A percentile compares a stretch with the other conserved stretches of the same genome.
Conservation (phyloP, 805 yeast genomes). For the Komagataella phaffii region DNA sequence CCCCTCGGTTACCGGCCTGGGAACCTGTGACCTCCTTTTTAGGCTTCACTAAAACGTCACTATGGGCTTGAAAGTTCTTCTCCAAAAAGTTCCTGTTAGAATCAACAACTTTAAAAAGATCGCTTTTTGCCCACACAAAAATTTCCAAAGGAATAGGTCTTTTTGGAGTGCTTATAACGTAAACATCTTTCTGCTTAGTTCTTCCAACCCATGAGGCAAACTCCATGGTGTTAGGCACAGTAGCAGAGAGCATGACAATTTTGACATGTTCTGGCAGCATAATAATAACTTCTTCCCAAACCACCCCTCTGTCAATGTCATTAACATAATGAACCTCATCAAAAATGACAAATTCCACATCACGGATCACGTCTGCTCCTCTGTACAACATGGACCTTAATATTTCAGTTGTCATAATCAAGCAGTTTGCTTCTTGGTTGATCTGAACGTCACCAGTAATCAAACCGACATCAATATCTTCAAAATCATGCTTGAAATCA, state of each 20-base stretch:
- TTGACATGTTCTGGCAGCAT: constrained; percentile 96
- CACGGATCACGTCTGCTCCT: constrained; percentile 93
- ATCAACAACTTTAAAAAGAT: constrained; percentile 61
- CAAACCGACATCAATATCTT: constrained; percentile 79
- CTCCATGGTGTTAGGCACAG: constrained; percentile 96
- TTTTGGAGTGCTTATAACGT: constrained; percentile 91
- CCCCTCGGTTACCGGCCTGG: constrained; percentile 21
- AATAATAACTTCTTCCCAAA: constrained; percentile 98
- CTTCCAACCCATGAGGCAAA: constrained; percentile 99
- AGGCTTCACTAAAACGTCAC: constrained; percentile 32
- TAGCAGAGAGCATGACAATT: constrained; percentile 82
- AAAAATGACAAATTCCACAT: constrained; percentile 93
- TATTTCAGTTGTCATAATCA: constrained; percentile 97
- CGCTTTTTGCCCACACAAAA: constrained; percentile 68
- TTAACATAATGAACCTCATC: constrained; percentile 98
- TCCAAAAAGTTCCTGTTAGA: constrained; percentile 59
- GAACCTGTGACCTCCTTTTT: constrained; percentile 22
- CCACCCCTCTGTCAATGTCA: constrained; percentile 95
- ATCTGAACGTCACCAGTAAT: constrained; percentile 97
- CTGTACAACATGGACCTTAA: constrained; percentile 88
- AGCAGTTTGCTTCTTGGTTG: constrained; percentile 90
- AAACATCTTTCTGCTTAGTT: constrained; percentile 89
- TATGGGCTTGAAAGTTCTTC: constrained; percentile 47
- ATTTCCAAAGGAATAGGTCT: constrained; percentile 95
- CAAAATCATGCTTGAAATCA: constrained; percentile 71